A percentile compares a stretch with the other conserved stretches of the same genome.
Evolutionary conservation across 495 filamentous ascomycete genomes (phyloP).

Genomic region (Daldinia caldariorum): DNA sequence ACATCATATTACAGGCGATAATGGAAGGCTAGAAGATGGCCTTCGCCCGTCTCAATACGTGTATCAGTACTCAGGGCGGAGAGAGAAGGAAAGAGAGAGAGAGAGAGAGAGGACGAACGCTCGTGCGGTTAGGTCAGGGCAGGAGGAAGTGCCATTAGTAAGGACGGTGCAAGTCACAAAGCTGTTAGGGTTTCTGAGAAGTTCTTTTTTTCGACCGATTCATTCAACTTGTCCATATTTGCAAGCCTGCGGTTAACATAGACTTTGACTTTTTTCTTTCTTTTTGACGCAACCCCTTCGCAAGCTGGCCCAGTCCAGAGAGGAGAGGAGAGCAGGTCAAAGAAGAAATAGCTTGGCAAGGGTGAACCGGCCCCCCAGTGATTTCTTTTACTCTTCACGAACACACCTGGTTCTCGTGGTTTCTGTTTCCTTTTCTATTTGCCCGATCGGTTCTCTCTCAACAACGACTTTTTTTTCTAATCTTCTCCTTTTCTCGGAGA

Average conservation of each 20-base stretch:
- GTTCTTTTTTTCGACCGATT: conserved; percentile 2
- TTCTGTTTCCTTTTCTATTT: not conserved
- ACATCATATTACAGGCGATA: conserved; percentile 4
- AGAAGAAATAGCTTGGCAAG: not conserved
- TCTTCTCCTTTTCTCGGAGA: conserved; percentile 1
- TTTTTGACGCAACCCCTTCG: conserved; percentile 10
- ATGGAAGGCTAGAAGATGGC: conserved; percentile 6
- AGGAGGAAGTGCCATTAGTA: not conserved
- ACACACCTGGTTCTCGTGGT: not conserved
- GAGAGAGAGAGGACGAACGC: conserved; percentile 3
- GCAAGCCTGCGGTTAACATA: conserved; percentile 12
- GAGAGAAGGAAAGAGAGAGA: not conserved
- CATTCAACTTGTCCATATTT: conserved; percentile 30
- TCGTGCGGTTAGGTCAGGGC: not conserved
- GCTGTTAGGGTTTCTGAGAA: not conserved
- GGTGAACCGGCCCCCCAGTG: not conserved
- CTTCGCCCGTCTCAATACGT: conserved; percentile 2
- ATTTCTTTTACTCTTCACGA: not conserved
- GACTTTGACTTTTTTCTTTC: conserved; percentile 17
- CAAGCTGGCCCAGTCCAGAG: not conserved
- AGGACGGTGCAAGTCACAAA: conserved; percentile 7
- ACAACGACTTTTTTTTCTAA: not conserved
- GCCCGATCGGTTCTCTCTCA: not conserved
- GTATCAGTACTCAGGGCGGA: conserved; percentile 20
- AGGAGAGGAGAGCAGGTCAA: not conserved